Evolutionary conservation across 1,284 basidiomycete genomes (phyloP), one percentile per base, ranked within the genome.

Genomic region (Sporisorium exsertum): DNA sequence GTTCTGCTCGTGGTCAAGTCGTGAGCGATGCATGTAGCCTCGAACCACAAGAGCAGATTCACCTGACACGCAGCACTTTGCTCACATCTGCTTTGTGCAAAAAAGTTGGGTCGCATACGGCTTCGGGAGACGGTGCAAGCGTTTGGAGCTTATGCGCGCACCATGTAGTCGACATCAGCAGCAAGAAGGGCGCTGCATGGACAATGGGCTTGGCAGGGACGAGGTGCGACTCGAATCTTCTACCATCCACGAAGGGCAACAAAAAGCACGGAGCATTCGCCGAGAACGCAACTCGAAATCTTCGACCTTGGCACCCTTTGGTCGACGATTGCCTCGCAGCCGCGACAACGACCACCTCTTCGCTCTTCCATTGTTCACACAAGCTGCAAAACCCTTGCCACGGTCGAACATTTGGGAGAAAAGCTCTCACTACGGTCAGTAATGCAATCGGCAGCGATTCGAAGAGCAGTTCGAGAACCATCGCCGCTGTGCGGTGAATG

Each of bases 1-100:
- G 73, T 72, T 18, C 64, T 84, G 61, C 67, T 84, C 4, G 81
- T 81, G 22, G 79, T 83, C 65, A 72, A 64, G 42, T 70, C 73
- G 22, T 76, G 49, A 55, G 27, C n/a, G 37, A 40, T 2, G 5
- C 3, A 35, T 35, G 6, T 3, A 12, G 3, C 35, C 6, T 35
- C 35, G 3, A 3, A 16, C 26, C 15, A 35, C 8, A 52, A 2
- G 18, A 15, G 26, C 13, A 8, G 13, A 27, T 6, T 33, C 18
- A 15, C 55, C 60, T 70, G 66, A 69, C 64, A 57, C n/a, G 33
- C 35, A 35, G 26, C 37, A 32, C 37, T 52, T 16, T 20, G 22
- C 32, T 47, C 13, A 7, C 24, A n/a, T 13, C 22, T 26, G 45
- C 27, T 32, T 9, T 35, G 5, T 42, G 7, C 9, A 3, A 32